A percentile compares a stretch with the other conserved stretches of the same genome.
phyloP scores from a whole-genome alignment of 2,329 filamentous ascomycete genomes.

The Emmonsia crescens region DNA sequence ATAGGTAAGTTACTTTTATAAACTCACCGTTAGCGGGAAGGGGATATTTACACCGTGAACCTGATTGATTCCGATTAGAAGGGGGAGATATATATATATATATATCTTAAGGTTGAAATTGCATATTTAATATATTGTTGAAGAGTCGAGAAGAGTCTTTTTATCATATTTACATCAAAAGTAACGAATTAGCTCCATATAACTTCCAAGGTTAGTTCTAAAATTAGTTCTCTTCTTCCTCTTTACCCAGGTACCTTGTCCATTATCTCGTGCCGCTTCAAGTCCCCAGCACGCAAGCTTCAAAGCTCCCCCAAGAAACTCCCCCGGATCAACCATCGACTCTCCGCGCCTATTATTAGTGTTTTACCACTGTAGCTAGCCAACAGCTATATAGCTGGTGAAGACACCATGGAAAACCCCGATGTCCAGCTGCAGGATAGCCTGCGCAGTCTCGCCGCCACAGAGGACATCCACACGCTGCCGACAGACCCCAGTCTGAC shows the following conservation, averaged over 20 bases:
- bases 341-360: not conserved
- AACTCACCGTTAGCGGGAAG: no score
- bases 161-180: no score
- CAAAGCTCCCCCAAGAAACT: not conserved
- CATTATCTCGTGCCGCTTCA: slow-evolving; percentile 1
- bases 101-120: no score
- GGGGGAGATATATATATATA: no score
- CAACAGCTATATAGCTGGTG: not conserved
- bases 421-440: slow-evolving; percentile 3
- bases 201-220: no score
- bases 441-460: not conserved
- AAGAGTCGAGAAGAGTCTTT: no score
- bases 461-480: not conserved
- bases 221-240: no score
- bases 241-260: not conserved
- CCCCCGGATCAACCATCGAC: not conserved
- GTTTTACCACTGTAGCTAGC: not conserved
- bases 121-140: no score
- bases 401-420: not conserved
- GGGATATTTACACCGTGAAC: no score
- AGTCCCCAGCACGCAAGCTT: not conserved
- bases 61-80: no score
- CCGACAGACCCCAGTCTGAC: not conserved
- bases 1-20: no score
- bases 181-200: no score